Conservation (phyloP, 352 stramenopile genomes). For the Phytophthora chlamydospora region DNA sequence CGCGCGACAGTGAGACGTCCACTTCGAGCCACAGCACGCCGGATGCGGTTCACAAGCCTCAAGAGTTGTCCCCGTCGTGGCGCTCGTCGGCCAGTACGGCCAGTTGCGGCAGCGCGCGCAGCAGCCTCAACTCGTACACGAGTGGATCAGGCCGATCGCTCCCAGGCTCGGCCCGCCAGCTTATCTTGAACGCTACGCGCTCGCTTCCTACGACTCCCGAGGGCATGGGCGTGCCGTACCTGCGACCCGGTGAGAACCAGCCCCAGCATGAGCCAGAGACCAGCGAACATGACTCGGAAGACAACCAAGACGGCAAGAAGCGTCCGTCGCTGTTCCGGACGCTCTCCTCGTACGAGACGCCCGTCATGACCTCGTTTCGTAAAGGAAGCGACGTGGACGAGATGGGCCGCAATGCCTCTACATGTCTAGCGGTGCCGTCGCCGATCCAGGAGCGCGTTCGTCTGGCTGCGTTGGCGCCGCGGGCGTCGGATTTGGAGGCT, state of each 20-base stretch:
- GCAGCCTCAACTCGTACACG: constrained; percentile 36
- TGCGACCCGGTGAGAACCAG: constrained; percentile 29
- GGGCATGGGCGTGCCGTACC: constrained; percentile 18
- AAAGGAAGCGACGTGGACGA: constrained; percentile 53
- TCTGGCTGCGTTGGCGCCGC: constrained; percentile 48
- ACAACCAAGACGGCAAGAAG: constrained; percentile 46
- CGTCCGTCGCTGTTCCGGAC: constrained; percentile 71
- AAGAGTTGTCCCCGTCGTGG: constrained; percentile 40
- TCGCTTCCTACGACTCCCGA: constrained; percentile 66
- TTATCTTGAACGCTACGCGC: constrained; percentile 35
- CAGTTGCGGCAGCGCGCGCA: constrained; percentile 41
- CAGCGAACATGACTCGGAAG: constrained; percentile 46
- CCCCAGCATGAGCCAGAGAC: constrained; percentile 43
- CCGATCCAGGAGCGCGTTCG: constrained; percentile 77
- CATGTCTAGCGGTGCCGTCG: constrained; percentile 44
- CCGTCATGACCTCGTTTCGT: constrained; percentile 49
- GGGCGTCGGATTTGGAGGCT: constrained; percentile 60
- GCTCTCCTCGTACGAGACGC: constrained; percentile 82
- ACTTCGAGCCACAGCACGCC: constrained; percentile 33
- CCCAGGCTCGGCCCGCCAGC: constrained; percentile 32
- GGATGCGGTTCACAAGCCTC: constrained; percentile 28
- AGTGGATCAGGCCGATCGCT: constrained; percentile 33
- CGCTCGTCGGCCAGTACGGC: constrained; percentile 47
- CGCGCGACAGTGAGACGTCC: constrained; percentile 43
- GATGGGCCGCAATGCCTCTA: constrained; percentile 20